Evolutionary conservation across 441 rosid genomes (phyloP).

Genomic region (Manihot esculenta): DNA sequence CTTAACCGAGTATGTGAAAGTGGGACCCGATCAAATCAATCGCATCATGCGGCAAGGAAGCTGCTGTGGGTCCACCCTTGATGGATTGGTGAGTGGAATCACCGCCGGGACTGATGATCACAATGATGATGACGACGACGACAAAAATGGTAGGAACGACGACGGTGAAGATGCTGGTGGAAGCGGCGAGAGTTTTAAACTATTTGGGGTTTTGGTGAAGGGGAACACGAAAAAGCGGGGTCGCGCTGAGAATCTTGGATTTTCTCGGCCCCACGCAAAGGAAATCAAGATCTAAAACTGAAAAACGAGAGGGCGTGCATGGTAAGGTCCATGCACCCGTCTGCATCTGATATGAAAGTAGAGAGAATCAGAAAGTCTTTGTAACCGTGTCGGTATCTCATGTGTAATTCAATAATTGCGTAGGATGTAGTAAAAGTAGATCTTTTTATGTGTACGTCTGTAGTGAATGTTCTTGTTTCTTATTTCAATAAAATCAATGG

Average conservation of each 20-base stretch:
- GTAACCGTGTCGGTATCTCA: background rate
- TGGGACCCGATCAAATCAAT: conserved; percentile 67
- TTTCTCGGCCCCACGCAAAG: conserved; percentile 45
- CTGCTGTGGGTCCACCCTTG: conserved; percentile 25
- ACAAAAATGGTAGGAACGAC: background rate
- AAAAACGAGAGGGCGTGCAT: background rate
- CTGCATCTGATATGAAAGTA: background rate
- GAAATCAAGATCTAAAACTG: conserved; percentile 49
- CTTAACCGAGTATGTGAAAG: conserved; percentile 56
- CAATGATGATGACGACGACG: background rate
- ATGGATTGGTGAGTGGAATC: conserved; percentile 24
- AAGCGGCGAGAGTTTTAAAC: conserved; percentile 40
- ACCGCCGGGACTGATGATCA: conserved; percentile 5
- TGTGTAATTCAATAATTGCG: background rate
- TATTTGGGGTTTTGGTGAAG: conserved; percentile 81
- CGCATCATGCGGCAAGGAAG: conserved; percentile 53
- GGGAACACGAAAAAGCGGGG: conserved; percentile 47
- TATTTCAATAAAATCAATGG: too few relatives aligned
- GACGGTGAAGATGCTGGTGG: background rate
- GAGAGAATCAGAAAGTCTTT: background rate
- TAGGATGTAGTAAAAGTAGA: background rate
- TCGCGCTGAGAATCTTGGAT: conserved; percentile 51
- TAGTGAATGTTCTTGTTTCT: too few relatives aligned
- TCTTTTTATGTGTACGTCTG: too few relatives aligned
- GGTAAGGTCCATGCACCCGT: background rate